Conservation (phyloP, 345 rosid species). For the Salix koriyanagi region DNA sequence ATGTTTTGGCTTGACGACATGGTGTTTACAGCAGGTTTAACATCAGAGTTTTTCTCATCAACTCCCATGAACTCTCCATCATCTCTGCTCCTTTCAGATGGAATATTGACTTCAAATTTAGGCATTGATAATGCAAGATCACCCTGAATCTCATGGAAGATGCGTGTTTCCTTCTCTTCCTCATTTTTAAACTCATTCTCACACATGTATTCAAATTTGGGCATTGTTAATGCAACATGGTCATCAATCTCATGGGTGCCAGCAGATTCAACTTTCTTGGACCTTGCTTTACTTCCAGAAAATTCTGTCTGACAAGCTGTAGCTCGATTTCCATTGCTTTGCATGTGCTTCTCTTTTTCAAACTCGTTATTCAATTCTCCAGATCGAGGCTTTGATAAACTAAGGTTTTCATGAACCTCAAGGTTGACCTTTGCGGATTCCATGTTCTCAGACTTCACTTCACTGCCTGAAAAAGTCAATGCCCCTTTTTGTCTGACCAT, state of each 20-base stretch:
- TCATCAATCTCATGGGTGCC: slow-evolving; percentile 1
- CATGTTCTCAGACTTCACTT: slow-evolving; percentile 1
- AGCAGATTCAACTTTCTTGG: slow-evolving; percentile 1
- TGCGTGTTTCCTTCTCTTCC: slow-evolving; percentile 4
- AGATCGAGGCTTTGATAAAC: background rate
- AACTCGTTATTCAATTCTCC: background rate
- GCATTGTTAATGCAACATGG: background rate
- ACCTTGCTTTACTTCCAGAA: slow-evolving; percentile 9
- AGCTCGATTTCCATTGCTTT: background rate
- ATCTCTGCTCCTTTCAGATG: slow-evolving; percentile 2
- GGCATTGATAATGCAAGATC: background rate
- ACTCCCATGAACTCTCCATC: background rate
- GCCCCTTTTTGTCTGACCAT: slow-evolving; percentile 1
- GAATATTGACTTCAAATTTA: background rate
- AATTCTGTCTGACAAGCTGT: background rate
- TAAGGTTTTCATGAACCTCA: slow-evolving; percentile 3
- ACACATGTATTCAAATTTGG: background rate
- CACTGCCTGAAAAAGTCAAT: slow-evolving; percentile 16
- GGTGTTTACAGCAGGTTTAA: background rate
- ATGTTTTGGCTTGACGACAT: background rate
- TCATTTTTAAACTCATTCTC: slow-evolving; percentile 4
- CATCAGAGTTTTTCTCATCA: slow-evolving; percentile 1
- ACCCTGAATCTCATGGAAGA: background rate
- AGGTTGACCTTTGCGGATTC: slow-evolving; percentile 1
- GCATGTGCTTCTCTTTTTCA: slow-evolving; percentile 14